Base-by-base conservation (phyloP, 2,329 filamentous ascomycete species). In the Macrophomina phaseolina region DNA sequence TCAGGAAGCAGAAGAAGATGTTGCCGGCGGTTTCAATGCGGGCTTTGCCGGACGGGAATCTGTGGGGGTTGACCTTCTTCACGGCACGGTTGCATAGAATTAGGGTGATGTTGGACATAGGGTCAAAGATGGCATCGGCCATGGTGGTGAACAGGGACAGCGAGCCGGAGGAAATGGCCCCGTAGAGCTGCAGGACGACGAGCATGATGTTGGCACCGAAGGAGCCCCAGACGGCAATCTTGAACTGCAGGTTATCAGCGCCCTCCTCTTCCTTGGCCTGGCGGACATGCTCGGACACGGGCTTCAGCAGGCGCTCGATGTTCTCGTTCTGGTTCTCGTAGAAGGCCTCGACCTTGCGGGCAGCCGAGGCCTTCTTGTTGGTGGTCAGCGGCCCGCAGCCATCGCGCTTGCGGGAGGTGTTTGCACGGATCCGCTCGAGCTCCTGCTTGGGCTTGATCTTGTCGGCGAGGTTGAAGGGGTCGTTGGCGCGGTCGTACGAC, bases 101-200 rank as follows among this genome's bases (percentile, higher is more conserved):
- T 14, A 98, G 85, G 0, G 92, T 94, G 63, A 97, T 78, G 74
- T 97, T 97, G 74, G 91, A 94, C 74, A 96, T 76, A 8, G 93
- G 95, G 76, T 98, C 95, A 80, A 98, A 98, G 70, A 98, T 85
- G 62, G 94, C 89, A 79, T 99, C 95, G 16, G 94, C 94, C 91
- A 97, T 97, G 69, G 94, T 99, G 16, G 95, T 97, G 82, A 98
- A 97, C 55, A 99, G 88, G 5, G 94, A 97, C 42, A 98, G 86
- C n/a, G 93, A 97, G 55, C 91, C 89, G 0, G 94, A 97, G 0
- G 91, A 88, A 53, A 92, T 86, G 68, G 95, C 95, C 51, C 90
- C 95, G 76, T 96, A 99, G 45, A 97, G 82, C 79, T 99, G 95
- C 18, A 99, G 84, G 4, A 85, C 84, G 0, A 94, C 89, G 5